A percentile compares a stretch with the other conserved stretches of the same genome.
Evolutionary conservation across 345 rosid genomes (phyloP).

Genomic region (Corchorus olitorius): DNA sequence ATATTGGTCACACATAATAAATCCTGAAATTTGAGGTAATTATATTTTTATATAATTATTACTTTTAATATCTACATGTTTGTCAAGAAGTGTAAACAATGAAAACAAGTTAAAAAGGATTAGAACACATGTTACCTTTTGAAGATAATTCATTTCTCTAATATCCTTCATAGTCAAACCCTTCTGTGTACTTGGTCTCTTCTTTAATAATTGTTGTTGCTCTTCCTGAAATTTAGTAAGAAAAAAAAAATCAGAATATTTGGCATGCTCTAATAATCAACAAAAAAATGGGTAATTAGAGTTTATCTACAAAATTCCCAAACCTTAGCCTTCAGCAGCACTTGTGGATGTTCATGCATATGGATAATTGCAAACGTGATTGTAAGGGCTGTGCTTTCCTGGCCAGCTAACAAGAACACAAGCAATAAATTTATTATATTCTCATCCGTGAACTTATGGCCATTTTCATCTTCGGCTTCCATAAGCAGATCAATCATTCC

Average conservation of each 20-base stretch:
- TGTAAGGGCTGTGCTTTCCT: slow-evolving; percentile 33
- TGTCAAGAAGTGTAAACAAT: neutral
- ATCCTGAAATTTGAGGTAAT: too few species aligned
- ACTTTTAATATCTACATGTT: too few species aligned
- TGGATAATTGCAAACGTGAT: slow-evolving; percentile 30
- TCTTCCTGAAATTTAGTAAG: slow-evolving; percentile 29
- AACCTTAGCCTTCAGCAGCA: slow-evolving; percentile 39
- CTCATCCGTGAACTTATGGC: slow-evolving; percentile 26
- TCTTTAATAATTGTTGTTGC: slow-evolving; percentile 34
- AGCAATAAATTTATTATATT: slow-evolving; percentile 33
- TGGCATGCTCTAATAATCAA: neutral
- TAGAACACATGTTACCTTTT: slow-evolving; percentile 16
- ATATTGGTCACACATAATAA: too few species aligned
- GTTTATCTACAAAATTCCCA: neutral
- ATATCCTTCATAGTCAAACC: slow-evolving; percentile 32
- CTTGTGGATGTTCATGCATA: slow-evolving; percentile 27
- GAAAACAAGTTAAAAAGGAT: neutral
- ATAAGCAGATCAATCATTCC: slow-evolving; percentile 36
- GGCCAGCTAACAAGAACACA: slow-evolving; percentile 37
- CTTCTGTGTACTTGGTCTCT: slow-evolving; percentile 20
- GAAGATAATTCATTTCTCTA: slow-evolving; percentile 29
- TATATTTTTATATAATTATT: too few species aligned
- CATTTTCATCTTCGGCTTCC: slow-evolving; percentile 40
- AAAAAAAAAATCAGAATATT: neutral
- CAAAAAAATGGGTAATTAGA: neutral